Evolutionary conservation across 306 rosid genomes (phyloP).

Genomic region (Parietaria judaica): DNA sequence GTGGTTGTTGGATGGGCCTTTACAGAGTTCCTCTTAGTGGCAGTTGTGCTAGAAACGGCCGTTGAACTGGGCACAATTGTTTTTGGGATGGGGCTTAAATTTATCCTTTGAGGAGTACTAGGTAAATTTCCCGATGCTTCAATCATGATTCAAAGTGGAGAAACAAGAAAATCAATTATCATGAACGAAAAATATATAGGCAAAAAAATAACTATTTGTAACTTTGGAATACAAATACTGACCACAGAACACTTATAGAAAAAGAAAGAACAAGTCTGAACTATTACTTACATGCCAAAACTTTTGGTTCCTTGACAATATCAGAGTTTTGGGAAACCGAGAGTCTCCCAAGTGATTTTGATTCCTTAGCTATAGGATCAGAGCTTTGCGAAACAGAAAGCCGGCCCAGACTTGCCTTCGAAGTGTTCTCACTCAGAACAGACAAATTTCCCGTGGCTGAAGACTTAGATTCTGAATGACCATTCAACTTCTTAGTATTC

Average conservation of each 20-base stretch:
- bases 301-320: constrained; percentile 64
- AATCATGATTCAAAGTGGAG: constrained; percentile 28
- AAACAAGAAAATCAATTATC: constrained; percentile 26
- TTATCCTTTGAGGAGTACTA: constrained; percentile 79
- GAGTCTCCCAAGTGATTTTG: constrained; percentile 79
- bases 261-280: neutral
- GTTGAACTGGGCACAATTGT: constrained; percentile 47
- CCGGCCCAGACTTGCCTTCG: constrained; percentile 49
- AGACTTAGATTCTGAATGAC: constrained; percentile 70
- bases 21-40: constrained; percentile 55
- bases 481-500: constrained; percentile 57
- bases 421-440: constrained; percentile 49
- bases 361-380: constrained; percentile 70
- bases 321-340: constrained; percentile 90
- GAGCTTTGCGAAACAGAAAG: constrained; percentile 67
- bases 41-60: constrained; percentile 44
- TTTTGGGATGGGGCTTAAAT: constrained; percentile 58
- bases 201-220: neutral
- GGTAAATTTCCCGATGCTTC: constrained; percentile 91
- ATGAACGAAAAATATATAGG: constrained; percentile 1
- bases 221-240: constrained; percentile 9
- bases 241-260: constrained; percentile 3
- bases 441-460: constrained; percentile 53
- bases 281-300: constrained; percentile 61
- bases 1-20: constrained; percentile 49